A percentile compares a stretch with the other conserved stretches of the same genome.
These are phyloP conservation scores for Psilocybe mexicana DNA, from an alignment of 1,284 basidiomycete species.

Conservation along the genomic window DNA sequence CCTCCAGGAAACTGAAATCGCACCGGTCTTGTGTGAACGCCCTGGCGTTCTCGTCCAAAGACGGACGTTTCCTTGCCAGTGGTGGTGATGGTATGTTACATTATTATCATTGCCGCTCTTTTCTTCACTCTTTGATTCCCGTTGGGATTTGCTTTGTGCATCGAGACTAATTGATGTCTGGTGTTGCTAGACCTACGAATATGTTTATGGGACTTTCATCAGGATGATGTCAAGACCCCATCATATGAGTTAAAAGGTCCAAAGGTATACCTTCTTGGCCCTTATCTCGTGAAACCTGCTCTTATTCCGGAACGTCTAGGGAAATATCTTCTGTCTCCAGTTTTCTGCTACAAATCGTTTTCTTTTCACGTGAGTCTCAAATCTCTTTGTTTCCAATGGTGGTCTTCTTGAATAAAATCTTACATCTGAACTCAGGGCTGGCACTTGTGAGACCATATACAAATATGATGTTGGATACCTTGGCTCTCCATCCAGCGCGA, in stretches of 20 bases:
- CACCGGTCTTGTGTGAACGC: slow-evolving; percentile 76
- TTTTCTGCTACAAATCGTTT: slow-evolving; percentile 66
- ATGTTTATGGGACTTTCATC: slow-evolving; percentile 71
- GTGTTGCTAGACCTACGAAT: slow-evolving; percentile 54
- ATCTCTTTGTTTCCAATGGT: background rate
- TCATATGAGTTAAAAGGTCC: slow-evolving; percentile 51
- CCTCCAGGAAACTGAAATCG: slow-evolving; percentile 51
- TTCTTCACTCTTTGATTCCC: background rate
- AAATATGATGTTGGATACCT: slow-evolving; percentile 51
- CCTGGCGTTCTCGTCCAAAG: slow-evolving; percentile 59
- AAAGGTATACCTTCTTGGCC: slow-evolving; percentile 34
- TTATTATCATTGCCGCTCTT: background rate
- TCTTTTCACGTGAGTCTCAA: slow-evolving; percentile 57
- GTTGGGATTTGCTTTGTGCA: background rate
- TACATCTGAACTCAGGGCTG: slow-evolving; percentile 47
- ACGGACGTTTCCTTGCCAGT: slow-evolving; percentile 71
- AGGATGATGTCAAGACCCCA: slow-evolving; percentile 53
- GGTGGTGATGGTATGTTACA: slow-evolving; percentile 67
- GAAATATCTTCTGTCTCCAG: slow-evolving; percentile 67
- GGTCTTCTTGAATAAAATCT: background rate
- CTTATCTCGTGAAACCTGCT: background rate
- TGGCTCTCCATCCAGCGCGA: slow-evolving; percentile 14
- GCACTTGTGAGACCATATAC: slow-evolving; percentile 56
- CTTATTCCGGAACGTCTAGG: slow-evolving; percentile 32
- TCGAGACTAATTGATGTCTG: background rate